Base-by-base conservation (phyloP, 2,329 filamentous ascomycete species). In the Clarireedia paspali region DNA sequence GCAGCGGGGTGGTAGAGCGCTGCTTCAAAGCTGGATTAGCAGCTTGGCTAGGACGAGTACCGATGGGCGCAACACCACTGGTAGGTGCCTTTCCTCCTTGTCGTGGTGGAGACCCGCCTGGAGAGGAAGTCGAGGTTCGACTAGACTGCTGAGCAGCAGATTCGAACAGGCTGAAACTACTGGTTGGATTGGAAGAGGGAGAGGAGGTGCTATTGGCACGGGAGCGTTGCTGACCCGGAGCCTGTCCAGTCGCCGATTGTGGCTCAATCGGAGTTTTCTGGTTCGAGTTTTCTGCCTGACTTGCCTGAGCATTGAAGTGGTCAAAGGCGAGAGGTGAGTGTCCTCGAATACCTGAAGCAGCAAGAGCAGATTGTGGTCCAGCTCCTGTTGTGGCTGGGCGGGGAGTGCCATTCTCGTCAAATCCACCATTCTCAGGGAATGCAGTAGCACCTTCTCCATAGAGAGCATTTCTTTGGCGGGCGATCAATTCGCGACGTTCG, bases 401-500 rank as follows among this genome's bases (percentile, higher is more conserved):
- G 38, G 82, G 74, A 20, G 76, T 75, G 60, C 81, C 80, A 30
- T 80, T 79, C 67, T 91, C 88, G 59, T 91, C 87, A 66, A 87
- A 86, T 62, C 77, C 78, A 60, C 77, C 78, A 63, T 81, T 82
- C 63, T 86, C 84, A 68, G 86, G 34, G 70, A 89, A 87, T 51
- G 80, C 74, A 39, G 80, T 77, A 62, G 80, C 77, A 62, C 78
- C 78, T 69, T 89, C 89, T 70, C 91, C 90, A 73, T 97, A 99
- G 63, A 99, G 76, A 62, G 92, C 91, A 73, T 87, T 91, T 73
- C 95, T 91, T 75, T 97, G 94, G 69, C 92, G 91, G 65, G 91
- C 89, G 73, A 97, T 95, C 72, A 97, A 80, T 67, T 97, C 92
- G 66, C 92, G 90, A 67, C 92, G 92, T 69, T 96, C 91, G 67